phyloP scores from a whole-genome alignment of 208 protist genomes.

The Tritrichomonas foetus region DNA sequence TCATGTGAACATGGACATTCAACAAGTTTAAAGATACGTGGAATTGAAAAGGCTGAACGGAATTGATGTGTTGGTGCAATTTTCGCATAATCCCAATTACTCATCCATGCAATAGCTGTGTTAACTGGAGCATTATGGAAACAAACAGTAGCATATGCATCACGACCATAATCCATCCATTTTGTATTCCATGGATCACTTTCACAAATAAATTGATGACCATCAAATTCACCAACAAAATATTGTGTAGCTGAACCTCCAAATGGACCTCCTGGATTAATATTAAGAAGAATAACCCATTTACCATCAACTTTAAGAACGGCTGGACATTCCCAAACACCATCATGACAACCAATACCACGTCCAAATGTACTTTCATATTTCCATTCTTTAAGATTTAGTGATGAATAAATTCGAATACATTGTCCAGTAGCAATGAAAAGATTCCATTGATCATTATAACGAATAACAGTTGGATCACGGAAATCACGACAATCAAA shows the following conservation, averaged over 20 bases:
- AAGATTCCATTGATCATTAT: background rate
- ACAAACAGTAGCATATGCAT: background rate
- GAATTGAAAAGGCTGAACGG: background rate
- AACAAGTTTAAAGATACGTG: background rate
- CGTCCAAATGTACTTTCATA: background rate
- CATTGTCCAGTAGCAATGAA: background rate
- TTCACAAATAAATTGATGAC: background rate
- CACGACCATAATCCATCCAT: background rate
- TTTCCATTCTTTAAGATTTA: background rate
- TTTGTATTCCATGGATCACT: background rate
- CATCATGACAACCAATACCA: background rate
- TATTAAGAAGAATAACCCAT: background rate
- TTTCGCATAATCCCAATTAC: background rate
- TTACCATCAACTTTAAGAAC: background rate
- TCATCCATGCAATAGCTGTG: background rate
- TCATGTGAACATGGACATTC: background rate
- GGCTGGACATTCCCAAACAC: background rate
- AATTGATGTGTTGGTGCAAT: background rate
- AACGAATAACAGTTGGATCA: background rate
- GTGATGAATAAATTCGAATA: background rate
- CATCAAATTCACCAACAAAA: background rate
- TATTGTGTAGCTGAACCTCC: background rate
- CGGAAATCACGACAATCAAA: background rate
- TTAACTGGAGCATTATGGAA: background rate
- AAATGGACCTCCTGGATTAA: background rate